Evolutionary conservation across 2,329 filamentous ascomycete genomes (phyloP), one percentile per base, ranked within the genome.

Genomic region (Dichotomopilus funicola): DNA sequence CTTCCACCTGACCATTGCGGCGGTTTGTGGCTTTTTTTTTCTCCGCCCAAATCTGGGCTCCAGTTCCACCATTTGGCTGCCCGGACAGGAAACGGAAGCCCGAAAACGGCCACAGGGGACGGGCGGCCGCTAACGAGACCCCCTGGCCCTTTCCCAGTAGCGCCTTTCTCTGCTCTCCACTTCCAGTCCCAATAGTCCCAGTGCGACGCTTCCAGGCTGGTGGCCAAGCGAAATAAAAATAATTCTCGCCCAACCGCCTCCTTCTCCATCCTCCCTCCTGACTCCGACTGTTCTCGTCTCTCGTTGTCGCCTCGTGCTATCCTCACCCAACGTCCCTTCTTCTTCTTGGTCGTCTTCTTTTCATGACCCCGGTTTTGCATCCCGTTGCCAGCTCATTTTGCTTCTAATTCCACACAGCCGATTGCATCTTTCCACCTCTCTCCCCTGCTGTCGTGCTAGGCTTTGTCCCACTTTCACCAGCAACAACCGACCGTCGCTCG

Each of bases 61-160:
- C 19, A 27, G 19, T 27, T 27, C 19, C 19, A 27, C 19, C 19
- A 27, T 27, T 27, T 27, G 19, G 19, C 19, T 27, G 19, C 19
- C 19, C 19, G 19, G 19, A 27, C 56, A 48, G 58, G 58, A 50
- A 11, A 38, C 40, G 47, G 47, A 60, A 46, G 37, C 51, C 55
- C 42, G 49, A 46, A 40, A 34, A 51, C 31, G 86, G 86, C 50
- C 86, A 77, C 63, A 36, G 36, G 83, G 50, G 56, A 59, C 46
- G 46, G 54, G 51, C 54, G 49, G 51, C 61, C 59, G 52, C 58
- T 50, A 56, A 56, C 40, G 56, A 58, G 56, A 47, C 49, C 49
- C 56, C 58, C 27, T 54, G 54, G 42, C 54, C 6, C 46, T 44
- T 59, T 53, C 44, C 56, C 43, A 49, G 54, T 60, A 63, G 61